Evolutionary conservation across 2,329 filamentous ascomycete genomes (phyloP).

Genomic region (Xylariaceae sp.): DNA sequence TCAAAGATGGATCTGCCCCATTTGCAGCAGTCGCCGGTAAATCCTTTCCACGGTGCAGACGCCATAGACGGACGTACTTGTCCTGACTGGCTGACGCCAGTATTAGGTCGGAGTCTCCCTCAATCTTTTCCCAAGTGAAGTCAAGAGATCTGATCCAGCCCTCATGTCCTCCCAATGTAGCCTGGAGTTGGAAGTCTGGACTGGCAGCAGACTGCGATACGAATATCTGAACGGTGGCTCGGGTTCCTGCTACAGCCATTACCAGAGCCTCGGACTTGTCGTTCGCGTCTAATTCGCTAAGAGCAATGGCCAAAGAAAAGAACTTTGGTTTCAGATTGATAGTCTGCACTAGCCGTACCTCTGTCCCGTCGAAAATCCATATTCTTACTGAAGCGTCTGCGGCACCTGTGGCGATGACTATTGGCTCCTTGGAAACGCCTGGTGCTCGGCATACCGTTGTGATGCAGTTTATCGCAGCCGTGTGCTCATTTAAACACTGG

Average conservation of each 20-base stretch:
- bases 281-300: conserved; percentile 57
- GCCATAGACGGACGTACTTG: conserved; percentile 94
- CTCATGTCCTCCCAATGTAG: conserved; percentile 84
- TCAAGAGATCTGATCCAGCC: conserved; percentile 89
- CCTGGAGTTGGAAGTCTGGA: conserved; percentile 64
- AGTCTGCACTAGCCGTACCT: conserved; percentile 60
- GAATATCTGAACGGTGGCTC: conserved; percentile 77
- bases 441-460: conserved; percentile 39
- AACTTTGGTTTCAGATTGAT: conserved; percentile 74
- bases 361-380: conserved; percentile 62
- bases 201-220: conserved; percentile 48
- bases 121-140: conserved; percentile 62
- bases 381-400: conserved; percentile 71
- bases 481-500: conserved; percentile 64
- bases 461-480: conserved; percentile 72
- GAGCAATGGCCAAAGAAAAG: conserved; percentile 75
- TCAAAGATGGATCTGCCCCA: conserved; percentile 55
- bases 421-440: conserved; percentile 22
- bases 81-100: conserved; percentile 95
- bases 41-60: conserved; percentile 69
- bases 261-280: conserved; percentile 52
- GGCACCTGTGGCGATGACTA: conserved; percentile 69
- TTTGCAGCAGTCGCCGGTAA: conserved; percentile 55
- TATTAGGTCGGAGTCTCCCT: conserved; percentile 63
- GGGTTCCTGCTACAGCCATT: conserved; percentile 84